Base-by-base conservation (phyloP, 208 protist species). In the Crithidia thermophila region DNA sequence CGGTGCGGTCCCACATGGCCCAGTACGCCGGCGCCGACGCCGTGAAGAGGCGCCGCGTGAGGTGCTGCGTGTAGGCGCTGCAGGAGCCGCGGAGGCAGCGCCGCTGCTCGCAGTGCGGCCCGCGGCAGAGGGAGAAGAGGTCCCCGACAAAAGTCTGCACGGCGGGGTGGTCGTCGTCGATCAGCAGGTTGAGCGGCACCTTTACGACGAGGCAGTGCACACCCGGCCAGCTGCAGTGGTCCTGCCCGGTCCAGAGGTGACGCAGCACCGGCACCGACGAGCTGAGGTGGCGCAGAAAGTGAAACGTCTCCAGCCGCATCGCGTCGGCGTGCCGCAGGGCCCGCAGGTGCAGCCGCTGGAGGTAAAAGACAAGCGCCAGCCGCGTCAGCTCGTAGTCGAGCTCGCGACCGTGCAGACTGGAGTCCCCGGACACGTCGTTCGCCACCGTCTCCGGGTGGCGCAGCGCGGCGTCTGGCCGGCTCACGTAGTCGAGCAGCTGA, bases 271-370 rank as follows among this genome's bases (percentile, higher is more conserved):
- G 79, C 18, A 89, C 70, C 6, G 75, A 34, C 8, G 52, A 55
- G 30, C 66, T 59, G 21, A 89, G 49, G 34, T 77, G 46, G 14
- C 74, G 72, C 28, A 89, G 62, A 39, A 82, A 85, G 50, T 89
- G 83, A 5, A 89, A 50, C 21, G 83, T 85, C 49, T 89, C 79
- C 27, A 89, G 58, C 39, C 77, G 71, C 83, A 89, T 89, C 28
- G 80, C 74, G 50, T 89, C 83, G 16, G 79, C 64, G 58, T 89
- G 83, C 13, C 83, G 75, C 46, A 81, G 13, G 18, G 83, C 83
- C 34, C 83, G 83, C 47, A 76, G 55, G 25, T 77, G 67, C 34
- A 68, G 63, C 16, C 76, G 80, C 62, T 81, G 79, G 13, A 80
- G 65, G 47, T 69, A 81, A 28, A 75, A 67, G 27, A 59, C 57